These are phyloP conservation scores for Lactifluus subvellereus DNA, from an alignment of 768 basidiomycete species.

Conservation along the genomic window DNA sequence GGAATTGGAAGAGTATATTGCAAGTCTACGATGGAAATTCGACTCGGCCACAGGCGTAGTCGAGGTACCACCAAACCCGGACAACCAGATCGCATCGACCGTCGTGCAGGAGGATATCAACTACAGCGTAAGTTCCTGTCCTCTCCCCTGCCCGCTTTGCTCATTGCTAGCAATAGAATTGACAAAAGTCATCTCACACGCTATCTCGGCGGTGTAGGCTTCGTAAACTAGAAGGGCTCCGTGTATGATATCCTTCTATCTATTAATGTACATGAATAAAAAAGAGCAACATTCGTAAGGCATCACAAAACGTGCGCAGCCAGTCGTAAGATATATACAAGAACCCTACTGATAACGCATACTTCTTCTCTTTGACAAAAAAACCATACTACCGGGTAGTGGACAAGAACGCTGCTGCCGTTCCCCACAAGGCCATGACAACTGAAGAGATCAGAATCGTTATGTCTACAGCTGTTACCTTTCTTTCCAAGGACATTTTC, in stretches of 20 bases:
- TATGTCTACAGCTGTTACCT: slow-evolving; percentile 47
- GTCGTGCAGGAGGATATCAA: slow-evolving; percentile 78
- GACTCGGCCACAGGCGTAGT: slow-evolving; percentile 53
- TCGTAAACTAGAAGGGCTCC: slow-evolving; percentile 7
- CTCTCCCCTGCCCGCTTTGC: slow-evolving; percentile 7
- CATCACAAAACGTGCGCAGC: not conserved
- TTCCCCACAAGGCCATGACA: slow-evolving; percentile 76
- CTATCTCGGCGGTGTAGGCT: slow-evolving; percentile 47
- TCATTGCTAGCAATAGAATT: slow-evolving; percentile 44
- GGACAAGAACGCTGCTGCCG: slow-evolving; percentile 53
- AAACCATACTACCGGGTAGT: slow-evolving; percentile 15
- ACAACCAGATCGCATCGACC: slow-evolving; percentile 83
- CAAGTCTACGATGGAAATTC: slow-evolving; percentile 61
- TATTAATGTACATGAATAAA: not conserved
- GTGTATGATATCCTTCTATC: not conserved
- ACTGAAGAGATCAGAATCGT: slow-evolving; percentile 45
- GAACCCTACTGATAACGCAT: not conserved
- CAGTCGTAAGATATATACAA: not conserved
- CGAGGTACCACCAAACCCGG: slow-evolving; percentile 70
- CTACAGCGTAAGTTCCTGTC: slow-evolving; percentile 58
- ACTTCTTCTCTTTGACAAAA: not conserved
- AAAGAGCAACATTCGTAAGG: not conserved
- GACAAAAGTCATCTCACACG: slow-evolving; percentile 69
- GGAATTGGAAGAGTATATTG: slow-evolving; percentile 54
- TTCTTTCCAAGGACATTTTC: slow-evolving; percentile 53